Percentiles rank a stretch among this genome's conserved stretches.
Evolutionary conservation across 1,284 basidiomycete genomes (phyloP).

Genomic region (Anthracocystis panici-leucophaei): DNA sequence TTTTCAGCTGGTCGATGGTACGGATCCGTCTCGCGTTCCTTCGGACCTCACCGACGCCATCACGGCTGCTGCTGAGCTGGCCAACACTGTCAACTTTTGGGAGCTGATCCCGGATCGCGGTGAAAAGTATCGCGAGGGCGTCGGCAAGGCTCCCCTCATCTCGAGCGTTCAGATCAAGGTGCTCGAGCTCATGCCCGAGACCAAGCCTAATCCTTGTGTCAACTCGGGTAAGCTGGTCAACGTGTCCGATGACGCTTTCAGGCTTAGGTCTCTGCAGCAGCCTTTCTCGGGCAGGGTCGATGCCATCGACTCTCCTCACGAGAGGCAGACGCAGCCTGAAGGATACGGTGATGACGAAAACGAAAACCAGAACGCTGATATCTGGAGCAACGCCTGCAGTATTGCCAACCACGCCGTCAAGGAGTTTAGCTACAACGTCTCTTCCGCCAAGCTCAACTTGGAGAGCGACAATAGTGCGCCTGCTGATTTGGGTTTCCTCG

Average conservation of each 20-base stretch:
- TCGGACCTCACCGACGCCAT: constrained; percentile 74
- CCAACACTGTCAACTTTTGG: constrained; percentile 72
- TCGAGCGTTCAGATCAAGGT: constrained; percentile 39
- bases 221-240: not conserved
- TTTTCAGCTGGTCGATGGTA: constrained; percentile 71
- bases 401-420: constrained; percentile 21
- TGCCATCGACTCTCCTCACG: not conserved
- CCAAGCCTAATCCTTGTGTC: constrained; percentile 30
- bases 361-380: not conserved
- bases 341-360: not conserved
- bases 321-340: constrained; percentile 3
- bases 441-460: constrained; percentile 20
- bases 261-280: constrained; percentile 9
- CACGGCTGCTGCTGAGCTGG: constrained; percentile 62
- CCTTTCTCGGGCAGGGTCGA: constrained; percentile 17
- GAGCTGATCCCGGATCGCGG: constrained; percentile 74
- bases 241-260: not conserved
- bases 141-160: constrained; percentile 65
- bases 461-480: constrained; percentile 24
- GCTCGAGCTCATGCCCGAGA: constrained; percentile 34
- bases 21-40: constrained; percentile 48
- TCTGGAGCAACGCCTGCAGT: constrained; percentile 33
- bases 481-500: constrained; percentile 33
- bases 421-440: constrained; percentile 21
- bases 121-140: constrained; percentile 69